These are phyloP conservation scores for Drechslera avenae DNA, from an alignment of 2,329 filamentous ascomycete genomes.

Conservation along the genomic window DNA sequence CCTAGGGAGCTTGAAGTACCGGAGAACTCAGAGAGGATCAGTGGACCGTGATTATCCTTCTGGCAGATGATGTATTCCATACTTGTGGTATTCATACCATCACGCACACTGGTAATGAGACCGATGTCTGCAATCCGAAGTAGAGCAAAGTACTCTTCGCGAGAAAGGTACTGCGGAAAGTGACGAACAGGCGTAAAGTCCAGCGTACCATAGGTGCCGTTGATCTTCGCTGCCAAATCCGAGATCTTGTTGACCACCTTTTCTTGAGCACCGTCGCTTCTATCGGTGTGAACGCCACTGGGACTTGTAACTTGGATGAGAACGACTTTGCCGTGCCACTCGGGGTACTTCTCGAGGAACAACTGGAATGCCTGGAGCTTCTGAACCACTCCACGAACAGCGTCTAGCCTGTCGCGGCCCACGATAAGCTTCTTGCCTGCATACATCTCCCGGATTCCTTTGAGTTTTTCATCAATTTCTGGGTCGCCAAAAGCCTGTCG, in stretches of 20 bases:
- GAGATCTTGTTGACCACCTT: constrained; percentile 89
- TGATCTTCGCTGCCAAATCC: constrained; percentile 88
- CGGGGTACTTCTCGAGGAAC: constrained; percentile 86
- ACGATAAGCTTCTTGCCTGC: constrained; percentile 94
- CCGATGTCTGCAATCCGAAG: constrained; percentile 88
- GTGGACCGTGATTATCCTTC: constrained; percentile 79
- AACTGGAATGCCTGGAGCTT: constrained; percentile 93
- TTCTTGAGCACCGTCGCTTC: constrained; percentile 71
- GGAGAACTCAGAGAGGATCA: constrained; percentile 96
- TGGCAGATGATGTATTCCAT: constrained; percentile 94
- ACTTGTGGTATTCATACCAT: constrained; percentile 98
- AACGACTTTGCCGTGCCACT: constrained; percentile 91
- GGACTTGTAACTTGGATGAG: constrained; percentile 94
- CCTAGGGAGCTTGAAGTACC: constrained; percentile 85
- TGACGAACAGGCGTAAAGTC: constrained; percentile 91
- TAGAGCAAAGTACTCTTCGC: constrained; percentile 93
- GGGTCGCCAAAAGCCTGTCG: constrained; percentile 72
- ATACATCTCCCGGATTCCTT: constrained; percentile 76
- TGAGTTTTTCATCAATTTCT: constrained; percentile 72
- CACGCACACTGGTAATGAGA: constrained; percentile 91
- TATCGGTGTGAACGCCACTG: constrained; percentile 75
- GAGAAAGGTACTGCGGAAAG: constrained; percentile 88
- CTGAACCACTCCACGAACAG: constrained; percentile 90
- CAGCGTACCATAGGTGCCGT: constrained; percentile 85
- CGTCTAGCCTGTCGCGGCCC: constrained; percentile 90